These are phyloP conservation scores for Candida wancherniae DNA, from an alignment of 805 yeast genomes.

Conservation along the genomic window DNA sequence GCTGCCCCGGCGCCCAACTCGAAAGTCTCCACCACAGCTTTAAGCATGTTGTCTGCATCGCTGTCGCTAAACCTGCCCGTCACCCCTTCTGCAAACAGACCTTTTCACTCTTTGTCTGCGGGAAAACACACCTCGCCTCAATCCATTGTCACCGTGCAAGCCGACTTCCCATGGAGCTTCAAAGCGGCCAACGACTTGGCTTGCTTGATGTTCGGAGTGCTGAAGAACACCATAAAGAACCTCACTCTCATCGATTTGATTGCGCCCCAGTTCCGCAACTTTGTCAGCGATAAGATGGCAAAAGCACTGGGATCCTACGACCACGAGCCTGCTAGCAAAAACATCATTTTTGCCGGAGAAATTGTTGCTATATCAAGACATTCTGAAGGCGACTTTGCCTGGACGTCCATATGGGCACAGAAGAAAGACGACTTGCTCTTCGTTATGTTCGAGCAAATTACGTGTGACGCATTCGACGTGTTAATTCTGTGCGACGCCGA, in stretches of 20 bases:
- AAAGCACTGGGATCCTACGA: conserved; percentile 9
- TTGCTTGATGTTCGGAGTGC: conserved; percentile 78
- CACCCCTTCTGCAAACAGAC: conserved; percentile 31
- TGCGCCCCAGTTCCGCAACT: conserved; percentile 69
- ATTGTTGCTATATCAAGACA: conserved; percentile 73
- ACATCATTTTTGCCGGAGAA: conserved; percentile 74
- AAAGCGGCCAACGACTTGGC: conserved; percentile 88
- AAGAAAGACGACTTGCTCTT: conserved; percentile 63
- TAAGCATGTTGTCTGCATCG: conserved; percentile 21
- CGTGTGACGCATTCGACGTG: conserved; percentile 35
- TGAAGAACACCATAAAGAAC: conserved; percentile 56
- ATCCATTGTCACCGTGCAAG: conserved; percentile 77
- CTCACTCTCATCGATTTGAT: conserved; percentile 70
- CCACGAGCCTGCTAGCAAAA: conserved; percentile 20
- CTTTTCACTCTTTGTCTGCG: conserved; percentile 61
- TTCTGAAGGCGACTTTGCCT: conserved; percentile 56
- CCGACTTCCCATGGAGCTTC: conserved; percentile 71
- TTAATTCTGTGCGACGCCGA: conserved; percentile 14
- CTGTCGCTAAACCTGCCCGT: conserved; percentile 9
- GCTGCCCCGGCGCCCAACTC: conserved; percentile 20
- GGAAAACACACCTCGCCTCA: conserved; percentile 72
- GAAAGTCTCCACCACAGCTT: conserved; percentile 27
- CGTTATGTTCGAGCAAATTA: conserved; percentile 84
- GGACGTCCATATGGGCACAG: conserved; percentile 93
- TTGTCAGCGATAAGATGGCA: conserved; percentile 55